A percentile compares a stretch with the other conserved stretches of the same genome.
Evolutionary conservation across 495 filamentous ascomycete species (phyloP).

Genomic region (Chaetomidium leptoderma): DNA sequence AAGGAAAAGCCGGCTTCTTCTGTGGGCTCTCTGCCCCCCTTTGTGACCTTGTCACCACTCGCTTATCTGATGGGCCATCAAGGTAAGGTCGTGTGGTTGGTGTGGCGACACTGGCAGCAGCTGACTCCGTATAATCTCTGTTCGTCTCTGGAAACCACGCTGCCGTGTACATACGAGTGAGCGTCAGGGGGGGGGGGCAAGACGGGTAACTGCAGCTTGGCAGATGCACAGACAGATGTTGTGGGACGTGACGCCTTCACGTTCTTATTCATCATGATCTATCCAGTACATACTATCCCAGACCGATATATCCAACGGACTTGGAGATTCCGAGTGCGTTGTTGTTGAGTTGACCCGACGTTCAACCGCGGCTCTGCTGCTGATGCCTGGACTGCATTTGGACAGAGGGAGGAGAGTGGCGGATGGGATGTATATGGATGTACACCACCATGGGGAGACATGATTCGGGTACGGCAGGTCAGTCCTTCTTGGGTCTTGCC

Average conservation of each 20-base stretch:
- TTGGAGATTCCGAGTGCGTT: too few species aligned
- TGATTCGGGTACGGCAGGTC: too few species aligned
- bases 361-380: too few species aligned
- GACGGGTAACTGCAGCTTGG: neutral
- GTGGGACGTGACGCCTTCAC: conserved; percentile 7
- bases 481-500: too few species aligned
- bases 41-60: neutral
- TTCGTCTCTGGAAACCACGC: neutral
- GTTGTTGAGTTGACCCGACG: too few species aligned
- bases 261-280: too few species aligned
- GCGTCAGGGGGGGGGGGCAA: neutral
- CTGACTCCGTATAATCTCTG: neutral
- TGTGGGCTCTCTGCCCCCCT: too few species aligned
- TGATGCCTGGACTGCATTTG: neutral
- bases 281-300: too few species aligned
- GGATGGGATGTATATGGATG: neutral
- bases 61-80: neutral
- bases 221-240: neutral
- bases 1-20: neutral
- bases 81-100: neutral
- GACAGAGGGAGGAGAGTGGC: neutral
- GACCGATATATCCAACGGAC: too few species aligned
- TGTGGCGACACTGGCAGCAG: neutral
- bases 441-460: neutral
- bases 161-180: neutral